Evolutionary conservation across 805 yeast species (phyloP), one percentile per base, ranked within the genome.

Genomic region (Teunomyces kruisii): DNA sequence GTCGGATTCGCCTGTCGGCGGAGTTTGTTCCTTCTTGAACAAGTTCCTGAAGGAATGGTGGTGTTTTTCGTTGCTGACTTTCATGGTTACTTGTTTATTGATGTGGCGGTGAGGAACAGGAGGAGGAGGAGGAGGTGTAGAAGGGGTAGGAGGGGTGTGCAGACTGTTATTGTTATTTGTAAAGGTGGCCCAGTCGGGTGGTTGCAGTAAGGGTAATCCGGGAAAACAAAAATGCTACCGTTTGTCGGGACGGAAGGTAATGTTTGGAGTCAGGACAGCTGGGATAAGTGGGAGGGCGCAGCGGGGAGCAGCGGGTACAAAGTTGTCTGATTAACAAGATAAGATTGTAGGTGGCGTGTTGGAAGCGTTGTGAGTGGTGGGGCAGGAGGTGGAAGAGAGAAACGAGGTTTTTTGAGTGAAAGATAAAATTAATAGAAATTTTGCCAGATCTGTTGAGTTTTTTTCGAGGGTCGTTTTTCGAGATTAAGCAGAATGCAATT

Each of bases 21-120:
- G 47, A 35, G 47, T 37, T 33, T 49, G 37, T 22, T 59, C 64
- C 44, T 47, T 51, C 46, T 49, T 50, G 52, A 59, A 59, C 35
- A 59, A 44, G 42, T 56, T 55, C 41, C 52, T 53, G 43, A 59
- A 41, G 47, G 53, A 59, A 47, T 51, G 57, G 39, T 46, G 58
- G 32, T 45, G 47, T 29, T 48, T 49, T 14, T 47, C 53, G 26
- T 32, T 22, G 27, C 42, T 36, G 15, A 46, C 39, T 31, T 48
- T 50, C 47, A 46, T 48, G 39, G 28, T 37, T n/a, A n/a, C n/a
- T n/a, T n/a, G n/a, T n/a, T n/a, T n/a, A n/a, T n/a, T n/a, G n/a
- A n/a, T n/a, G n/a, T n/a, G n/a, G n/a, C n/a, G n/a, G n/a, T n/a
- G n/a, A n/a, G n/a, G n/a, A n/a, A n/a, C n/a, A n/a, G n/a, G n/a